Conservation (phyloP, 1,139 yeast species). For the Candida smagusa region DNA sequence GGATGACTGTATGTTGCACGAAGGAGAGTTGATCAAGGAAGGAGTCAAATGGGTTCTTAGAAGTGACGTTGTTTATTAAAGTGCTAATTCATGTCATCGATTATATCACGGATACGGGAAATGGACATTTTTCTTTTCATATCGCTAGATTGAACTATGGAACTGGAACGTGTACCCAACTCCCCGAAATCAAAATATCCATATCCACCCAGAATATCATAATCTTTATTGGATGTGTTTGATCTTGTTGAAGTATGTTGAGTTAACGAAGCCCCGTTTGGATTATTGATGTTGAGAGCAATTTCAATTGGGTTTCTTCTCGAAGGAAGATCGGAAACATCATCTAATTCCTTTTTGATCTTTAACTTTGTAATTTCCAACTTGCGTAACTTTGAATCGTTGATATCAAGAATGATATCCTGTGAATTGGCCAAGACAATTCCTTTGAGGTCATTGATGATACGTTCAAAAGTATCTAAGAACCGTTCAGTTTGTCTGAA, state of each 20-base stretch:
- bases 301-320: conserved; percentile 39
- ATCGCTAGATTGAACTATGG: conserved; percentile 21
- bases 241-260: conserved; percentile 21
- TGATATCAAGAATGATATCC: conserved; percentile 30
- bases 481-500: conserved; percentile 71
- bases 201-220: conserved; percentile 60
- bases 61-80: conserved; percentile 50
- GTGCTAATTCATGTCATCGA: conserved; percentile 3
- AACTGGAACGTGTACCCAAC: conserved; percentile 32
- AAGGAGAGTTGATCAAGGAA: conserved; percentile 48
- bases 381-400: conserved; percentile 35
- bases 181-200: conserved; percentile 76
- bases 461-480: conserved; percentile 60
- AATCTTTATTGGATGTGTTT: conserved; percentile 18
- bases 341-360: conserved; percentile 35
- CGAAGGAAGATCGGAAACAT: conserved; percentile 26
- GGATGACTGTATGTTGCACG: conserved; percentile 61
- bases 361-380: conserved; percentile 34
- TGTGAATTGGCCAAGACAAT: conserved; percentile 39
- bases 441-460: conserved; percentile 50
- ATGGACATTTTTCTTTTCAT: conserved; percentile 24
- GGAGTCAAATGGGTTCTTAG: conserved; percentile 67
- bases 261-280: conserved; percentile 2
- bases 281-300: conserved; percentile 11
- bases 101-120: conserved; percentile 35